Evolutionary conservation across 208 protist genomes (phyloP).

Genomic region (Leishmania martiniquensis): DNA sequence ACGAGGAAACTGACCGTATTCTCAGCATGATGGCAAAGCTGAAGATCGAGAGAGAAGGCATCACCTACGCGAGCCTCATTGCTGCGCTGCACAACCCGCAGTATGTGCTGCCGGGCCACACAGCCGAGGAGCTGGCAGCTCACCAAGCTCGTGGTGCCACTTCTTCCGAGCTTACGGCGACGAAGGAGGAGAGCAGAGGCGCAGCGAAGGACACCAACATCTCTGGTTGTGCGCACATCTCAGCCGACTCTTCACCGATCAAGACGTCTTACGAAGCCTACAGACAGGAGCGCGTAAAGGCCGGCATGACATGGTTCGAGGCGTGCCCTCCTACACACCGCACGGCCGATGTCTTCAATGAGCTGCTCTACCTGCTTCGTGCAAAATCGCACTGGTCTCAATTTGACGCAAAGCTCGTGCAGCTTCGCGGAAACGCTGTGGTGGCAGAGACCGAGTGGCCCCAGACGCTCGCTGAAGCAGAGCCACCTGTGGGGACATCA

Average conservation of each 20-base stretch:
- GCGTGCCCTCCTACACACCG: slow-evolving; percentile 46
- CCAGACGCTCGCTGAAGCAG: not conserved
- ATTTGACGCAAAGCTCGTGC: slow-evolving; percentile 54
- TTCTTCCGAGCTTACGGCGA: not conserved
- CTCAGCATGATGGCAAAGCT: slow-evolving; percentile 75
- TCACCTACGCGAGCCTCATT: slow-evolving; percentile 67
- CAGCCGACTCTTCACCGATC: not conserved
- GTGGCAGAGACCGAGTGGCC: slow-evolving; percentile 7
- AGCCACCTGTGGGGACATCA: too few relatives aligned
- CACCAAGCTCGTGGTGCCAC: slow-evolving; percentile 10
- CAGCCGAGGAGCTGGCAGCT: slow-evolving; percentile 24
- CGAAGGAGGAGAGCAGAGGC: not conserved
- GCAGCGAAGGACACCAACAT: not conserved
- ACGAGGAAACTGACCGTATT: slow-evolving; percentile 44
- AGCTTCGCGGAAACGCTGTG: slow-evolving; percentile 66
- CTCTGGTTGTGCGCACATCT: not conserved
- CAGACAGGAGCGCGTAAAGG: slow-evolving; percentile 48
- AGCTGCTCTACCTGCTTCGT: slow-evolving; percentile 74
- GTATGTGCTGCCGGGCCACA: slow-evolving; percentile 52
- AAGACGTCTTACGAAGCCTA: slow-evolving; percentile 66
- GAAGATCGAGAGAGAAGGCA: slow-evolving; percentile 32
- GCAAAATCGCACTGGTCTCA: slow-evolving; percentile 37
- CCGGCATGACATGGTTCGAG: slow-evolving; percentile 60
- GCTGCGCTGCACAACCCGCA: slow-evolving; percentile 67
- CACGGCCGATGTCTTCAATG: slow-evolving; percentile 72